These are phyloP conservation scores for Nicotiana undulata DNA, from an alignment of 257 asterid genomes.

Conservation along the genomic window DNA sequence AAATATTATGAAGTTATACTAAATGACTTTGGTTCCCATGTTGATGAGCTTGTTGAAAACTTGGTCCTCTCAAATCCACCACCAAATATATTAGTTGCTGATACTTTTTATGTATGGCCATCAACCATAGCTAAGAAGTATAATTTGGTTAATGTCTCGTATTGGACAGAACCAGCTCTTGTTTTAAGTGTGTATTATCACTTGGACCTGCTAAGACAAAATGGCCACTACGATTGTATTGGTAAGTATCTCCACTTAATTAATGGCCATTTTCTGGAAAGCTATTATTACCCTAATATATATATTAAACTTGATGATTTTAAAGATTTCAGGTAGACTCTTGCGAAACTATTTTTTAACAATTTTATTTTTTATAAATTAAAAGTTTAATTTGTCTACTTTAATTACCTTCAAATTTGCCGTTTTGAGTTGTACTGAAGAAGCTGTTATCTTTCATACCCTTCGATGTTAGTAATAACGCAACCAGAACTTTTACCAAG, in stretches of 20 bases:
- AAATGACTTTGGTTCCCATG: conserved; percentile 41
- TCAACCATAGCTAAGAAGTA: conserved; percentile 45
- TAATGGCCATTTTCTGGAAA: too few relatives aligned
- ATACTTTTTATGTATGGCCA: conserved; percentile 57
- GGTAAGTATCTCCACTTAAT: conserved; percentile 20
- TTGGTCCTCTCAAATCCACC: conserved; percentile 36
- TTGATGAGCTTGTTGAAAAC: conserved; percentile 44
- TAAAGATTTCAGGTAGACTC: too few relatives aligned
- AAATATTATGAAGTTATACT: conserved; percentile 45
- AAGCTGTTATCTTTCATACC: too few relatives aligned
- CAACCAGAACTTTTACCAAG: too few relatives aligned
- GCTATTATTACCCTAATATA: too few relatives aligned
- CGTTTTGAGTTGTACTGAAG: too few relatives aligned
- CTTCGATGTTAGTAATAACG: too few relatives aligned
- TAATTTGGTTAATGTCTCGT: conserved; percentile 44
- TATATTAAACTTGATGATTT: too few relatives aligned
- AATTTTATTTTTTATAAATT: too few relatives aligned
- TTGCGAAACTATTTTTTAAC: too few relatives aligned
- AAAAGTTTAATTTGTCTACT: too few relatives aligned
- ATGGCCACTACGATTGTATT: conserved; percentile 48
- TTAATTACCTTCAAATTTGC: too few relatives aligned
- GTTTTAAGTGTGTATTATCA: conserved; percentile 58
- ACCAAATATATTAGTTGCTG: conserved; percentile 46
- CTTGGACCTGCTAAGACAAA: conserved; percentile 49
- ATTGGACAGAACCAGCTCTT: conserved; percentile 69